Percentiles rank a stretch among this genome's conserved stretches.
These are phyloP conservation scores for Pseudogymnoascus sp. DNA, from an alignment of 2,329 filamentous ascomycete species.

Conservation along the genomic window DNA sequence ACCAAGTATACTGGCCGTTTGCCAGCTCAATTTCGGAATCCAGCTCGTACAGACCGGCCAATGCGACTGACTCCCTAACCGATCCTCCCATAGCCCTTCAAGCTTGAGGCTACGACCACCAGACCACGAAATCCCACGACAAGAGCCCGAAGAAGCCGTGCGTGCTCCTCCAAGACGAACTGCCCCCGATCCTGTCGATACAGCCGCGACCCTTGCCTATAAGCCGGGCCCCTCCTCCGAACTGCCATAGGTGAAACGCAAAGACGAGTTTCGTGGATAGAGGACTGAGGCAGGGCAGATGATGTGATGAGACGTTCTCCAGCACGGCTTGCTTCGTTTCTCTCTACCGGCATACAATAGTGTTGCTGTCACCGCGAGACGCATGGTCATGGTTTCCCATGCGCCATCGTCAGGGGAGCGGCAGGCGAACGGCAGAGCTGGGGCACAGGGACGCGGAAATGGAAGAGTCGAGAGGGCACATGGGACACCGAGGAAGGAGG, in stretches of 20 bases:
- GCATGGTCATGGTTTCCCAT: slow-evolving; percentile 30
- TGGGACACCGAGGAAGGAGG: slow-evolving; percentile 48
- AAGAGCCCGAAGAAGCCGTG: not conserved
- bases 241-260: slow-evolving; percentile 11
- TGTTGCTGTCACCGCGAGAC: not conserved
- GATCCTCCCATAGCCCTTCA: slow-evolving; percentile 6
- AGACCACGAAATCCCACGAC: not conserved
- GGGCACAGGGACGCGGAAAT: slow-evolving; percentile 27
- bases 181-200: slow-evolving; percentile 5
- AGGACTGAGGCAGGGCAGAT: not conserved
- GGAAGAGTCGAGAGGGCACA: slow-evolving; percentile 35
- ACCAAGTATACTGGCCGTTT: slow-evolving; percentile 7
- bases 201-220: slow-evolving; percentile 9
- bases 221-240: slow-evolving; percentile 4
- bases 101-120: not conserved
- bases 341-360: slow-evolving; percentile 6
- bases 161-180: not conserved
- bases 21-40: slow-evolving; percentile 10
- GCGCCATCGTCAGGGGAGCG: slow-evolving; percentile 28
- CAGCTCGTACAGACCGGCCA: slow-evolving; percentile 2
- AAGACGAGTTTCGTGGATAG: not conserved
- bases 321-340: slow-evolving; percentile 11
- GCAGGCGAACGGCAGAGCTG: slow-evolving; percentile 35
- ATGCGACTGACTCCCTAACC: slow-evolving; percentile 5
- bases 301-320: slow-evolving; percentile 11